phyloP scores from a whole-genome alignment of 176 grass and related monocot species.

The Triticum timopheevii region DNA sequence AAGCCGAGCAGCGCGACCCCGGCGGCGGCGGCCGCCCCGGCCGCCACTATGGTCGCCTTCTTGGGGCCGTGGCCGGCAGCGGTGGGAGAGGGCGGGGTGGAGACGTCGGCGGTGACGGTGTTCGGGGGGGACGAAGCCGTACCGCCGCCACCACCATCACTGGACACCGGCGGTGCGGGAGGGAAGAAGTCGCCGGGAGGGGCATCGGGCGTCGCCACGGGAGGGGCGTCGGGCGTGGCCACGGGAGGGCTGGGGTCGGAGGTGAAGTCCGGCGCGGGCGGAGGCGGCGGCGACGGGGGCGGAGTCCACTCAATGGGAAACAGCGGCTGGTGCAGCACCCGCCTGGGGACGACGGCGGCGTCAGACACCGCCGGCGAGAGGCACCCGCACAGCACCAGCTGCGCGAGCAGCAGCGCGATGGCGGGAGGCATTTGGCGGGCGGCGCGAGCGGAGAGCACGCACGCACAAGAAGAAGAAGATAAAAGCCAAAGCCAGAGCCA shows the following conservation, averaged over 20 bases:
- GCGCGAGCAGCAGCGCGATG: conserved; percentile 16
- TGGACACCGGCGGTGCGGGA: conserved; percentile 25
- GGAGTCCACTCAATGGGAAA: conserved; percentile 92
- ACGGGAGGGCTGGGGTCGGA: conserved; percentile 46
- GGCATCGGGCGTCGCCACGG: conserved; percentile 21
- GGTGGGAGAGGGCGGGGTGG: not conserved
- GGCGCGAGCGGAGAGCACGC: not conserved
- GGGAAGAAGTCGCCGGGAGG: conserved; percentile 56
- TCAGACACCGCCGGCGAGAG: not conserved
- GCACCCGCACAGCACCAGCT: conserved; percentile 9
- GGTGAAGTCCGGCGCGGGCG: conserved; percentile 55
- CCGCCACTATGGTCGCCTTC: conserved; percentile 51
- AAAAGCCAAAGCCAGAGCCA: not conserved
- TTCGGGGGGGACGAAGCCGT: conserved; percentile 26
- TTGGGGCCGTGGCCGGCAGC: conserved; percentile 15
- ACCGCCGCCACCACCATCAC: not conserved
- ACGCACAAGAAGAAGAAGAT: not conserved
- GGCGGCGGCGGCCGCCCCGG: conserved; percentile 38
- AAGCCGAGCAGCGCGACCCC: conserved; percentile 34
- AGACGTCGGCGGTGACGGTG: conserved; percentile 54
- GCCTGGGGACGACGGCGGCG: conserved; percentile 16
- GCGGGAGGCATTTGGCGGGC: conserved; percentile 39
- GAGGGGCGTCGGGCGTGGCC: conserved; percentile 26
- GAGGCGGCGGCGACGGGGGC: conserved; percentile 57
- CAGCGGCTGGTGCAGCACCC: conserved; percentile 83